These are phyloP conservation scores for Penicillium janthinellum DNA, from an alignment of 2,329 filamentous ascomycete genomes.

Conservation along the genomic window DNA sequence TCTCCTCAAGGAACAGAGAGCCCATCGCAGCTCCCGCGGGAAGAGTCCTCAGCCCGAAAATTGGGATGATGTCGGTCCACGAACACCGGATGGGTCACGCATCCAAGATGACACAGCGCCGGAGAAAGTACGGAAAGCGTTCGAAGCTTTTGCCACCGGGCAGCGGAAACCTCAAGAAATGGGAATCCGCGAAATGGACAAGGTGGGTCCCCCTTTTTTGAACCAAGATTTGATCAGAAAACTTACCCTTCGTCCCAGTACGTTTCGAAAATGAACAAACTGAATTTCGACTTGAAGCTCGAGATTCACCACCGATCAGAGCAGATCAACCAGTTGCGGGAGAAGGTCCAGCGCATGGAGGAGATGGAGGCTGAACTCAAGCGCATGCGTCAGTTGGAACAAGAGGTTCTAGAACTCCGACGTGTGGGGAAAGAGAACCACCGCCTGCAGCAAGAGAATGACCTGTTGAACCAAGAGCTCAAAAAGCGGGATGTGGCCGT, in stretches of 20 bases:
- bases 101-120: constrained; percentile 37
- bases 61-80: constrained; percentile 26
- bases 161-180: constrained; percentile 43
- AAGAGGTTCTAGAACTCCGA: constrained; percentile 42
- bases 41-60: constrained; percentile 21
- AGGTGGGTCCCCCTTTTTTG: constrained; percentile 32
- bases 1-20: constrained; percentile 46
- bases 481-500: constrained; percentile 46
- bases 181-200: constrained; percentile 47
- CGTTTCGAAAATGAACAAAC: constrained; percentile 47
- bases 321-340: constrained; percentile 42
- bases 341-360: constrained; percentile 40
- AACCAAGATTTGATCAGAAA: not conserved
- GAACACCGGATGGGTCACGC: constrained; percentile 30
- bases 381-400: constrained; percentile 40
- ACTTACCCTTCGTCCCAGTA: constrained; percentile 36
- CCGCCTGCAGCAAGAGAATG: constrained; percentile 40
- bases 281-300: constrained; percentile 48
- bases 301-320: constrained; percentile 45
- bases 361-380: constrained; percentile 39
- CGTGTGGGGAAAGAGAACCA: constrained; percentile 40
- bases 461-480: constrained; percentile 40
- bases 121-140: constrained; percentile 39
- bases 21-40: constrained; percentile 37
- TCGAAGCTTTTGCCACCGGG: constrained; percentile 32